Base-by-base conservation (phyloP, 2,329 filamentous ascomycete species). In the Hawksworthiomyces lignivorus region DNA sequence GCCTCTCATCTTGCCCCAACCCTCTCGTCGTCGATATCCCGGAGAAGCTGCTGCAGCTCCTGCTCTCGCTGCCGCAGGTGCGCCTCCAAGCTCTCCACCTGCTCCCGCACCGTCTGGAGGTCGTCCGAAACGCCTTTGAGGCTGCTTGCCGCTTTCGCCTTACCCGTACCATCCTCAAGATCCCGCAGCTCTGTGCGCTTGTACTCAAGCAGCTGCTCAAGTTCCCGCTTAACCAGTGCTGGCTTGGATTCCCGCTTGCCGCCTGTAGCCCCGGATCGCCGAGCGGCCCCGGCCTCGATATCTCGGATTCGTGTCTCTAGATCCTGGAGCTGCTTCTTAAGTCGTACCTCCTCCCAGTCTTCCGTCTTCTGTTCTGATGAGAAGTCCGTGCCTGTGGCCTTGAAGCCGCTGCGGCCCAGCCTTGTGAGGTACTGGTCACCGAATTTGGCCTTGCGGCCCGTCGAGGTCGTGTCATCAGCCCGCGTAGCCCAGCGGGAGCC, bases 321-420 rank as follows among this genome's bases (percentile, higher is more conserved):
- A 54, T 97, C 90, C 19, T 80, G 75, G 24, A 98, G 76, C 63
- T 97, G 88, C 59, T 92, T 89, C 72, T 94, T 90, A 50, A 98
- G 72, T 41, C 89, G 78, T 33, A 97, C 92, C 63, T 97, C 92
- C 63, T 98, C 92, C 88, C 92, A 97, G 60, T 98, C 92, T 55
- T 94, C 90, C 47, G 84, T 85, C 59, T 88, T 86, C 49, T 86
- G 51, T 31, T 52, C 84, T 28, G 76, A 73, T 45, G 80, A 84
- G 60, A 97, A 97, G 66, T 98, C 89, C 2, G 92, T 98, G 20
- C 92, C 92, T 30, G 82, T 71, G 8, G 84, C 77, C 57, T 85
- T 82, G 65, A 92, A 90, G 45, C 77, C 82, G 52, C 82, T 80
- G 56, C 89, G 84, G 39, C 92, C 92, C 29, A 98, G 73, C 11